Evolutionary conservation across 2,329 filamentous ascomycete species (phyloP).

Genomic region (Sporothrix sp.): DNA sequence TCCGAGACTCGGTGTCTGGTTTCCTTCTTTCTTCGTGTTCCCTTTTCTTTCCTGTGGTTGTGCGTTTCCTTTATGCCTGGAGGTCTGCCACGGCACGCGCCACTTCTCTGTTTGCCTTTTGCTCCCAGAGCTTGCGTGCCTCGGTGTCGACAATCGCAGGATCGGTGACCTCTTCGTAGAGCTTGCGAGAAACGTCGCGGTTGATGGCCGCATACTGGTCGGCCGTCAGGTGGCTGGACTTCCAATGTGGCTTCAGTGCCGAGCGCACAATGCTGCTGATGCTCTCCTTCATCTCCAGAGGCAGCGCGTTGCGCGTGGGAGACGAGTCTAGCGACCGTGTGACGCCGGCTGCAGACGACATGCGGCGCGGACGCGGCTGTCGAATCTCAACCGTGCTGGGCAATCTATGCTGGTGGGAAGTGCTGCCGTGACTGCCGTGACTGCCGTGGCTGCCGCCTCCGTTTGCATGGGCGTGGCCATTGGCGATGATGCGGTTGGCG

Average conservation of each 20-base stretch:
- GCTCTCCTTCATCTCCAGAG: slow-evolving; percentile 75
- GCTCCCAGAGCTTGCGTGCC: slow-evolving; percentile 61
- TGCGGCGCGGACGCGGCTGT: slow-evolving; percentile 42
- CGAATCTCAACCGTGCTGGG: slow-evolving; percentile 37
- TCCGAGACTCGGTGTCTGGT: not conserved
- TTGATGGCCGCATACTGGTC: slow-evolving; percentile 93
- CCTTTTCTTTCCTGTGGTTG: not conserved
- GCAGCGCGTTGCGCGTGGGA: slow-evolving; percentile 55
- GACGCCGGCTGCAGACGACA: slow-evolving; percentile 28
- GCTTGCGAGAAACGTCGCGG: slow-evolving; percentile 72
- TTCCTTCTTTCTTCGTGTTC: not conserved
- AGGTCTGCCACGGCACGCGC: slow-evolving; percentile 58
- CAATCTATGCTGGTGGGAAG: slow-evolving; percentile 20
- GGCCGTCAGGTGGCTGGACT: slow-evolving; percentile 67
- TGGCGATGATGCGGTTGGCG: slow-evolving; percentile 16
- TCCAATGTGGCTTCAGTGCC: slow-evolving; percentile 74
- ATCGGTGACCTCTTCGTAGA: slow-evolving; percentile 62
- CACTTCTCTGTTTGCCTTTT: slow-evolving; percentile 68
- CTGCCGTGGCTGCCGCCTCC: not conserved
- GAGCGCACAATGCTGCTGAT: slow-evolving; percentile 81
- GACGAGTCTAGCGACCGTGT: slow-evolving; percentile 53
- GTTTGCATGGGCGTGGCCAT: not conserved
- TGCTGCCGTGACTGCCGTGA: slow-evolving; percentile 27
- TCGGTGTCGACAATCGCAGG: slow-evolving; percentile 52
- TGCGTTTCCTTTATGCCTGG: slow-evolving; percentile 34